phyloP scores from a whole-genome alignment of 2,329 filamentous ascomycete species.

The Coniosporium tulheliwenetii region DNA sequence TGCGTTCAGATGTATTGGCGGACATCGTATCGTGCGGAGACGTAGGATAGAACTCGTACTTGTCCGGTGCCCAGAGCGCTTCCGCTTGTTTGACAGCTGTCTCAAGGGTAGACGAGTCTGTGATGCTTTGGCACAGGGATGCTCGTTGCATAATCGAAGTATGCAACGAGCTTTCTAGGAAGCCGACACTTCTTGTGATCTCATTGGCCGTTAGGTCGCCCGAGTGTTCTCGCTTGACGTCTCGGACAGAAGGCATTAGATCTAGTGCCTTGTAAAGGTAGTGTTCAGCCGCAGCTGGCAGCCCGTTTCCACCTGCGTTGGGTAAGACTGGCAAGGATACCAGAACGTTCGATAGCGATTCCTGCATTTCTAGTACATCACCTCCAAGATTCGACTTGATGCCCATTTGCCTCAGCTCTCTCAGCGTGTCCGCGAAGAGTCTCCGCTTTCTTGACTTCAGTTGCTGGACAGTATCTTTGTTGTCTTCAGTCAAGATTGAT shows the following conservation, averaged over 20 bases:
- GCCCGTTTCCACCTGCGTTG: conserved; percentile 12
- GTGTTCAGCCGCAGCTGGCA: conserved; percentile 39
- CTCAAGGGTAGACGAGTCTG: conserved; percentile 24
- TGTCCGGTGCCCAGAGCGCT: conserved; percentile 11
- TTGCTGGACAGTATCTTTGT: conserved; percentile 69
- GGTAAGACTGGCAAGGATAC: conserved; percentile 32
- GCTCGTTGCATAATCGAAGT: conserved; percentile 43
- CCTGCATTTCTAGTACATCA: conserved; percentile 57
- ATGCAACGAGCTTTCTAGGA: conserved; percentile 66
- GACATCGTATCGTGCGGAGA: background rate
- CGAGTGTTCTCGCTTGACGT: conserved; percentile 56
- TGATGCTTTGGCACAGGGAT: conserved; percentile 26
- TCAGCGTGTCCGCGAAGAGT: conserved; percentile 77
- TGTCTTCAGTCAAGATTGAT: conserved; percentile 65
- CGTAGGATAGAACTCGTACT: conserved; percentile 2
- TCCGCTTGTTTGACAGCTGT: conserved; percentile 17
- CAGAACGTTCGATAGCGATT: conserved; percentile 54
- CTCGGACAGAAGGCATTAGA: conserved; percentile 51
- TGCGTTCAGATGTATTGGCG: conserved; percentile 7
- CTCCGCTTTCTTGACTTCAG: conserved; percentile 83
- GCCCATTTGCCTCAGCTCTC: conserved; percentile 74
- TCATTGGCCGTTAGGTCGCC: conserved; percentile 74
- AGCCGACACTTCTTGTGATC: conserved; percentile 61
- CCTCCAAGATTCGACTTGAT: conserved; percentile 68
- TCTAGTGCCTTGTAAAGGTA: conserved; percentile 71